Evolutionary conservation across 2,329 filamentous ascomycete genomes (phyloP).

Genomic region (Colletotrichum theobromicola): DNA sequence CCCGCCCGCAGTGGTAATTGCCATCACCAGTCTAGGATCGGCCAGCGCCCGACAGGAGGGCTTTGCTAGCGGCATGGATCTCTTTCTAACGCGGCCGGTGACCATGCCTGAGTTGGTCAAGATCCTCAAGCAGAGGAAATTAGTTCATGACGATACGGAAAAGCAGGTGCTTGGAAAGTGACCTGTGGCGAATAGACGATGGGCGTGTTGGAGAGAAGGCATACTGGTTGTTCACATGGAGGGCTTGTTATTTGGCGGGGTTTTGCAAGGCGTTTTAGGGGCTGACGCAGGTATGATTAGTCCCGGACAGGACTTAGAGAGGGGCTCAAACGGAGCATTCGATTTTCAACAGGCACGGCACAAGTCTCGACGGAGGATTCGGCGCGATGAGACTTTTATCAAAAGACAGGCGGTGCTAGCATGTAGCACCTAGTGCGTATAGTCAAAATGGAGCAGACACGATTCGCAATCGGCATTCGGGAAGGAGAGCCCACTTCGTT

Average conservation of each 20-base stretch:
- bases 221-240: background rate
- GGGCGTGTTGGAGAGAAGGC: background rate
- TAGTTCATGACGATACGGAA: slow-evolving; percentile 7
- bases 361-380: background rate
- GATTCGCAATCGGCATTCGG: background rate
- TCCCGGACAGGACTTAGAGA: slow-evolving; percentile 8
- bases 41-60: slow-evolving; percentile 48
- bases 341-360: background rate
- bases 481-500: background rate
- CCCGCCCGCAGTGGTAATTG: slow-evolving; percentile 45
- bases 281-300: background rate
- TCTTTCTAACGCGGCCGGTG: slow-evolving; percentile 53
- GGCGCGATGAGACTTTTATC: background rate
- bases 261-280: slow-evolving; percentile 12
- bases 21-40: slow-evolving; percentile 48
- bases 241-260: background rate
- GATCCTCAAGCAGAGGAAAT: slow-evolving; percentile 13
- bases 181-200: background rate
- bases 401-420: background rate
- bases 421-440: background rate
- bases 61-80: slow-evolving; percentile 47
- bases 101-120: slow-evolving; percentile 34
- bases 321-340: background rate
- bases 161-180: background rate
- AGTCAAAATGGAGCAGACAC: background rate